Evolutionary conservation across 1,284 basidiomycete species (phyloP).

Genomic region (Phylloporus sp.): DNA sequence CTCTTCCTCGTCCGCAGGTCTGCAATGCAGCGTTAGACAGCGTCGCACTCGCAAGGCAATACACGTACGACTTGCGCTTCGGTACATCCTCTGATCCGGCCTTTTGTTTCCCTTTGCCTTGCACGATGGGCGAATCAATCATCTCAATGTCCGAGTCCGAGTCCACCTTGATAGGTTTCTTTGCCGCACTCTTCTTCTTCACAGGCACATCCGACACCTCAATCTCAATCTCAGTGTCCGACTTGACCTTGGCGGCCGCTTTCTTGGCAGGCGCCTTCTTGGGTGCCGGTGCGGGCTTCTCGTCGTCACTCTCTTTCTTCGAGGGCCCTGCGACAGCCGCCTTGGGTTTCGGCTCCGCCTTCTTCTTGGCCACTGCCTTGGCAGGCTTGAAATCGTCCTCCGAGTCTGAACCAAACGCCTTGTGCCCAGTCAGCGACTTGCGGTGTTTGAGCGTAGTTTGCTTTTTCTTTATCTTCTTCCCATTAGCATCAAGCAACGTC

Average conservation of each 20-base stretch:
- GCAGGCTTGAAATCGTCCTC: conserved; percentile 82
- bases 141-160: conserved; percentile 51
- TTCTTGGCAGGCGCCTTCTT: conserved; percentile 45
- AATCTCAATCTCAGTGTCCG: conserved; percentile 49
- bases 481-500: conserved; percentile 58
- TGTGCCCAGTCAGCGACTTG: conserved; percentile 67
- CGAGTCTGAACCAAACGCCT: conserved; percentile 57
- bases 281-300: conserved; percentile 34
- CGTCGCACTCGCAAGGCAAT: not conserved
- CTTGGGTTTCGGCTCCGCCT: conserved; percentile 43
- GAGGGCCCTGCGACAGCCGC: conserved; percentile 40
- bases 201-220: conserved; percentile 31
- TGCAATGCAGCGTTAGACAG: conserved; percentile 20
- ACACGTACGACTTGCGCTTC: conserved; percentile 66
- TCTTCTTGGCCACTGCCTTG: conserved; percentile 63
- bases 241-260: conserved; percentile 38
- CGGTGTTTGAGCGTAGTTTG: conserved; percentile 78
- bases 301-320: conserved; percentile 44
- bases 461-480: conserved; percentile 78
- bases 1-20: conserved; percentile 48
- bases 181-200: conserved; percentile 27
- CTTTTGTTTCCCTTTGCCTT: conserved; percentile 46
- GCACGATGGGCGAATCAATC: conserved; percentile 29
- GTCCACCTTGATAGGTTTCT: conserved; percentile 43
- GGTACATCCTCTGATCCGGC: conserved; percentile 46